Evolutionary conservation across 768 basidiomycete genomes (phyloP).

Genomic region (Pleurotus citrinopileatus): DNA sequence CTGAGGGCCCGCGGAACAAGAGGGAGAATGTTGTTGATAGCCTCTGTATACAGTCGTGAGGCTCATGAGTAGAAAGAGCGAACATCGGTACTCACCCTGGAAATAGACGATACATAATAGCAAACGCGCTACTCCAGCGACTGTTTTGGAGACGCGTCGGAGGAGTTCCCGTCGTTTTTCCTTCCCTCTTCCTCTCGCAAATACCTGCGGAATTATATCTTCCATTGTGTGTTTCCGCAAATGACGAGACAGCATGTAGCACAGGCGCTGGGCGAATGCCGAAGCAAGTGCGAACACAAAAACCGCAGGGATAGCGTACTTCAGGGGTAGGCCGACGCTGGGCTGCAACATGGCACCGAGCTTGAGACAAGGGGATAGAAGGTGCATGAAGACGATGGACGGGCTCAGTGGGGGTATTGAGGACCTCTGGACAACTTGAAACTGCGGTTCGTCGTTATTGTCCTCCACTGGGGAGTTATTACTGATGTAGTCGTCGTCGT

Average conservation of each 20-base stretch:
- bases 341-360: constrained; percentile 66
- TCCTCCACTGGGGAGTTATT: constrained; percentile 42
- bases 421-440: constrained; percentile 34
- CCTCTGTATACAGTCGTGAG: constrained; percentile 29
- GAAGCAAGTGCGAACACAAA: constrained; percentile 55
- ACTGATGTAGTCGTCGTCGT: constrained; percentile 29
- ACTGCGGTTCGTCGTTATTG: constrained; percentile 40
- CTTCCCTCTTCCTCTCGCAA: constrained; percentile 55
- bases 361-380: constrained; percentile 65
- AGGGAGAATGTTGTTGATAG: constrained; percentile 48
- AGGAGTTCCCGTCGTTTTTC: constrained; percentile 43
- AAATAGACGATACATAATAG: constrained; percentile 62
- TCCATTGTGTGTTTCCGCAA: constrained; percentile 55
- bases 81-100: constrained; percentile 44
- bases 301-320: constrained; percentile 47
- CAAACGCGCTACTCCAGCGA: constrained; percentile 44
- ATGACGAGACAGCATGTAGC: constrained; percentile 78
- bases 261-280: constrained; percentile 62
- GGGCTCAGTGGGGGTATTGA: constrained; percentile 55
- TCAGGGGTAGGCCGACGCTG: constrained; percentile 44
- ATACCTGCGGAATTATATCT: constrained; percentile 60
- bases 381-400: constrained; percentile 61
- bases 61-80: not conserved
- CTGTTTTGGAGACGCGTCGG: constrained; percentile 39
- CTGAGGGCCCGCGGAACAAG: constrained; percentile 36